phyloP scores from a whole-genome alignment of 176 grass and related monocot species.

The Dactylis glomerata region DNA sequence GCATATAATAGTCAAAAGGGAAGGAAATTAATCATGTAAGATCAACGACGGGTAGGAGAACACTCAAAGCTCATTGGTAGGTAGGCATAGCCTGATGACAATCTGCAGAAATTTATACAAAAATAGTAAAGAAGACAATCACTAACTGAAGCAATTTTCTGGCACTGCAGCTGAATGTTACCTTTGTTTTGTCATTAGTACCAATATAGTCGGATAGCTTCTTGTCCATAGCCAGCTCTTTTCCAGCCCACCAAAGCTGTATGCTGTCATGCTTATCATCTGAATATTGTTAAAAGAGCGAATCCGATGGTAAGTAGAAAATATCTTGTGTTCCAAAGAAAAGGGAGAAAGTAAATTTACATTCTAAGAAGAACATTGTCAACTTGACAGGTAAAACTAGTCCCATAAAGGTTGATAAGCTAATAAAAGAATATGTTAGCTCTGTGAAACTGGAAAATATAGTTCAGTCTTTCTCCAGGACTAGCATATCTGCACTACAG shows the following conservation, averaged over 20 bases:
- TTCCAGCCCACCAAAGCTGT: conserved; percentile 61
- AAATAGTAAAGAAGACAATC: not conserved
- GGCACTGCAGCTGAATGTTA: conserved; percentile 22
- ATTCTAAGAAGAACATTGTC: not conserved
- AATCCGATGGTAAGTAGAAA: not conserved
- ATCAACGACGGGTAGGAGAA: not conserved
- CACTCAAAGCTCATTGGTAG: not conserved
- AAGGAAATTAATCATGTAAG: not conserved
- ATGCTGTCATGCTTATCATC: conserved; percentile 12
- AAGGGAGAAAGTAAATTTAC: not conserved
- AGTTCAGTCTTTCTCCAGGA: not conserved
- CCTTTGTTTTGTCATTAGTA: conserved; percentile 75
- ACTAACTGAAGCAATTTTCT: not conserved
- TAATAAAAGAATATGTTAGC: not conserved
- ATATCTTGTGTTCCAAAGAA: not conserved
- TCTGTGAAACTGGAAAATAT: not conserved
- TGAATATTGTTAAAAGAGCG: conserved; percentile 10
- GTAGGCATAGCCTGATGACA: conserved; percentile 28
- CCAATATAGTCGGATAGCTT: conserved; percentile 53
- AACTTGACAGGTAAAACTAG: not conserved
- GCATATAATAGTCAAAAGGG: not conserved
- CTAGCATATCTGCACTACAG: not conserved
- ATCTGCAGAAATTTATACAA: conserved; percentile 31
- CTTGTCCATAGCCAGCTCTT: conserved; percentile 49
- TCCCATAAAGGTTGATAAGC: not conserved